phyloP scores from a whole-genome alignment of 495 filamentous ascomycete species.

The Penicillium subrubescens region DNA sequence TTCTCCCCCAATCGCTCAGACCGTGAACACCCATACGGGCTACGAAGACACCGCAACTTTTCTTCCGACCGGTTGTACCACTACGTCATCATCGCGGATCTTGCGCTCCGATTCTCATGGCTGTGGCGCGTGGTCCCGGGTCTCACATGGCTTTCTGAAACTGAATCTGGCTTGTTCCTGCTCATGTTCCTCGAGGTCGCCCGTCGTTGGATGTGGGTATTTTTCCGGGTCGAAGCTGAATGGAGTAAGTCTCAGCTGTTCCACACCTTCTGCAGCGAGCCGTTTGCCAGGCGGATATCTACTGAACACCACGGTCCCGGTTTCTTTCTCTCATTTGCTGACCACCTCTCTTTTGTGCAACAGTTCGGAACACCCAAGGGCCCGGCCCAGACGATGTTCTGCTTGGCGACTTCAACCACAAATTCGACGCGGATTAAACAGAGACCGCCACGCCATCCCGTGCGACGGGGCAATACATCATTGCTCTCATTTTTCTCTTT shows the following conservation, averaged over 20 bases:
- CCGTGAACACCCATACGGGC: conserved; percentile 70
- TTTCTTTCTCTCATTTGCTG: conserved; percentile 17
- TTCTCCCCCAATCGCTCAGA: conserved; percentile 57
- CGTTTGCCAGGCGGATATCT: background rate
- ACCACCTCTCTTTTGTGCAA: conserved; percentile 17
- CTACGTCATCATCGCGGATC: conserved; percentile 73
- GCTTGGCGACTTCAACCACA: conserved; percentile 54
- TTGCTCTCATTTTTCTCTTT: background rate
- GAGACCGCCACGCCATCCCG: background rate
- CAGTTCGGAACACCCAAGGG: conserved; percentile 58
- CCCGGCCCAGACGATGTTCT: conserved; percentile 56
- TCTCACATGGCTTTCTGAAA: conserved; percentile 78
- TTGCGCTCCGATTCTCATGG: conserved; percentile 87
- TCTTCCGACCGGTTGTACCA: conserved; percentile 75
- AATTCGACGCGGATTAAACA: conserved; percentile 54
- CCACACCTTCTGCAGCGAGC: background rate
- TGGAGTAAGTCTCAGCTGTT: conserved; percentile 59
- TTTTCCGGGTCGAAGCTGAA: conserved; percentile 92
- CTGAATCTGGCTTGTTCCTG: conserved; percentile 84
- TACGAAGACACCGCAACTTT: conserved; percentile 74
- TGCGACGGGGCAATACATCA: background rate
- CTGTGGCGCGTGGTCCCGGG: conserved; percentile 78
- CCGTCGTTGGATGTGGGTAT: conserved; percentile 94
- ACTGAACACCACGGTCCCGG: background rate
- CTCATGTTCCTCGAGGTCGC: conserved; percentile 84